Conservation (phyloP, 2,329 filamentous ascomycete species). For the Daldinia eschscholtzii region DNA sequence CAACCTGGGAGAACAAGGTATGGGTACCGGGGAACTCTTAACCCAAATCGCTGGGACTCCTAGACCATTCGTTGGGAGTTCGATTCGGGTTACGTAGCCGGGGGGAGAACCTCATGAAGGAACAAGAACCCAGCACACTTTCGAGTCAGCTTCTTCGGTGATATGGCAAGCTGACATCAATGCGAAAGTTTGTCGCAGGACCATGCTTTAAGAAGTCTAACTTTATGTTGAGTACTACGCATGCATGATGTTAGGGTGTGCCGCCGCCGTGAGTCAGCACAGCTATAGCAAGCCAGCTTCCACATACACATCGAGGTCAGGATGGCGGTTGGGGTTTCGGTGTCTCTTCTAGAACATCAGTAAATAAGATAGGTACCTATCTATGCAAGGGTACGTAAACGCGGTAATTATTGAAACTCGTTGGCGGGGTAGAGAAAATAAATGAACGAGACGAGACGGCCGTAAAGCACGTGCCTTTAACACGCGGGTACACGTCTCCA, state of each 20-base stretch:
- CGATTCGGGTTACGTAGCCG: slow-evolving; percentile 29
- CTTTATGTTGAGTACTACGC: slow-evolving; percentile 15
- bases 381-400: slow-evolving; percentile 12
- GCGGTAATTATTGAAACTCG: slow-evolving; percentile 23
- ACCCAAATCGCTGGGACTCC: slow-evolving; percentile 31
- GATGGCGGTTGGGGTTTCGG: not conserved
- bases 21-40: slow-evolving; percentile 19
- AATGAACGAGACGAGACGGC: slow-evolving; percentile 14
- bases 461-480: slow-evolving; percentile 24
- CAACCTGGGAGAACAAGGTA: slow-evolving; percentile 26
- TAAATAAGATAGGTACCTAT: not conserved
- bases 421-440: slow-evolving; percentile 21
- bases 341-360: slow-evolving; percentile 14
- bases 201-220: slow-evolving; percentile 17
- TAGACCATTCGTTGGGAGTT: slow-evolving; percentile 35
- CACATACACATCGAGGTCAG: slow-evolving; percentile 16
- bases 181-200: slow-evolving; percentile 34
- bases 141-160: slow-evolving; percentile 21
- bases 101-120: slow-evolving; percentile 27
- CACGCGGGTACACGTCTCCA: not conserved
- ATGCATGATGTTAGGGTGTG: slow-evolving; percentile 7
- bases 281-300: slow-evolving; percentile 25
- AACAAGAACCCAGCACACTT: slow-evolving; percentile 31
- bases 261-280: slow-evolving; percentile 30
- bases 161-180: slow-evolving; percentile 27